Base-by-base conservation (phyloP, 768 basidiomycete species). In the Suillus discolor region DNA sequence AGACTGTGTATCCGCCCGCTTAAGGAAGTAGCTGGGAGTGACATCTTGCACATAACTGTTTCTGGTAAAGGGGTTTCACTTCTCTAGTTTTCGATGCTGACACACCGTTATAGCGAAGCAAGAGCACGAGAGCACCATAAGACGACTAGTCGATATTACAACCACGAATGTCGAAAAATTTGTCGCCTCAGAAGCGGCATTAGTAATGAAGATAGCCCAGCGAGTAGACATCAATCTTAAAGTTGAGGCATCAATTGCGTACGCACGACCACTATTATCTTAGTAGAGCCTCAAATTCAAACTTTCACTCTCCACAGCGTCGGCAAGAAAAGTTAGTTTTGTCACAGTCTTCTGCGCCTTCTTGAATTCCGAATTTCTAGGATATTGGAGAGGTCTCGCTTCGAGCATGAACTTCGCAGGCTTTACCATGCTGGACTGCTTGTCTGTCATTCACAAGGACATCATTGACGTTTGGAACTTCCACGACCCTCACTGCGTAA, bases 391-490 rank as follows among this genome's bases (percentile, higher is more conserved):
- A 28, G 55, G 49, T 5, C 39, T 72, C 8, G 67, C 42, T 15
- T 60, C 72, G 7, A 65, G 65, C 45, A 39, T 51, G 13, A 38
- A 65, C 38, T 72, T 72, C 31, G 7, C 15, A 3, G 65, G 67
- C 5, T 45, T 63, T 31, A 57, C 53, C 5, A 57, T 72, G 25
- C 11, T n/a, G 49, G 45, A 67, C 7, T 70, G 69, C 39, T 41
- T 72, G 28, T 34, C 53, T 38, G 64, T 70, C 8, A 67, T 72
- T 41, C 71, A 72, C 36, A 31, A 54, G 5, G 71, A 72, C 44
- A 68, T 72, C 53, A 34, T 72, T 38, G 36, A 39, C 11, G 60
- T 65, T 18, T 72, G 71, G 71, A 72, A 72, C 53, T 66, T 72
- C 60, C 11, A 47, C 16, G 68, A 68, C 62, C 63, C 68, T 16